phyloP scores from a whole-genome alignment of 345 rosid genomes.

The Toxicodendron radicans region DNA sequence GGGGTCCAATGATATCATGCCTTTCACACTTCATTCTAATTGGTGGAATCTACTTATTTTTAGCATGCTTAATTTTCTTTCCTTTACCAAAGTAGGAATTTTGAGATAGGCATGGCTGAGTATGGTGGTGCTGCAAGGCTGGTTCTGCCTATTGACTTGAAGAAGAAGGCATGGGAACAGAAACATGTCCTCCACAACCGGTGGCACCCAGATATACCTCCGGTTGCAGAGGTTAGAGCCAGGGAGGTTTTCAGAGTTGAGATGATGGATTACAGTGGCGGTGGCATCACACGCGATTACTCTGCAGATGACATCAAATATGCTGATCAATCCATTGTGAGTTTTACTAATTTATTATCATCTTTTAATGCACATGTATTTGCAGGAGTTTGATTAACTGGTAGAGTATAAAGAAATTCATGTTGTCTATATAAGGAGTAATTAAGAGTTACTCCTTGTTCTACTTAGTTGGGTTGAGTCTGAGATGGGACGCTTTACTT shows the following conservation, averaged over 20 bases:
- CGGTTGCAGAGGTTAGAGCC: conserved; percentile 35
- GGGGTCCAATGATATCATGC: too few species aligned
- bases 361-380: background rate
- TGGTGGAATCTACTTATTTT: background rate
- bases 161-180: conserved; percentile 62
- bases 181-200: conserved; percentile 53
- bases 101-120: conserved; percentile 28
- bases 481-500: background rate
- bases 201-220: conserved; percentile 70
- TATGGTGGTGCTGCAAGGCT: conserved; percentile 40
- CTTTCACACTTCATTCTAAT: background rate
- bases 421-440: too few species aligned
- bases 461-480: background rate
- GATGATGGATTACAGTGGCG: conserved; percentile 60
- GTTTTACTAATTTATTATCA: conserved; percentile 18
- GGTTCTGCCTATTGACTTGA: conserved; percentile 53
- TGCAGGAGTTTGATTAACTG: background rate
- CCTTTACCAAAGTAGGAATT: background rate
- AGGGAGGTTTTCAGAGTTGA: conserved; percentile 61
- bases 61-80: background rate
- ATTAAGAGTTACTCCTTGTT: too few species aligned
- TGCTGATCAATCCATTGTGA: conserved; percentile 48
- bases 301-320: conserved; percentile 51
- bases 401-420: too few species aligned
- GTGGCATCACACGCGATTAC: conserved; percentile 35